Evolutionary conservation across 2,329 filamentous ascomycete genomes (phyloP).

Genomic region (Bipolaris victoriae): DNA sequence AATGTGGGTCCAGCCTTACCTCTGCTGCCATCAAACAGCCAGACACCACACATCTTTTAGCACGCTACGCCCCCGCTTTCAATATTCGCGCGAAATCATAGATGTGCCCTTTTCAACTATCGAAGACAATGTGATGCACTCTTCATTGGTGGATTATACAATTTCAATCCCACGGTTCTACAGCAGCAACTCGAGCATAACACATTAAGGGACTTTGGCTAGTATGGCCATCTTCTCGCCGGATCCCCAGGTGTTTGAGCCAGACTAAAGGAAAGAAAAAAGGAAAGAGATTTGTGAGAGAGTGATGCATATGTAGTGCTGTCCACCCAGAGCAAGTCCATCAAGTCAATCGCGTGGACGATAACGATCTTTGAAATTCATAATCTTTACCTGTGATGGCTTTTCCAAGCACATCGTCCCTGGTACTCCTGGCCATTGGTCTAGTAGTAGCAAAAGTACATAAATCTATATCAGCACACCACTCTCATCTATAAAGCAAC

Average conservation of each 20-base stretch:
- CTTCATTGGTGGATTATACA: neutral
- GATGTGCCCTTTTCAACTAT: neutral
- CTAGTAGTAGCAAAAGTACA: slow-evolving; percentile 8
- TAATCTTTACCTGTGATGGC: neutral
- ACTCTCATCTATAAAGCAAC: neutral
- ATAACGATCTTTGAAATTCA: neutral
- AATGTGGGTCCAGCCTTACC: neutral
- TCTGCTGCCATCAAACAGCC: neutral
- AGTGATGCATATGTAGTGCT: slow-evolving; percentile 1
- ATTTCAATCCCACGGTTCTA: neutral
- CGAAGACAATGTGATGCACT: neutral
- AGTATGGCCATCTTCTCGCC: neutral
- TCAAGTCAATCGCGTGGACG: neutral
- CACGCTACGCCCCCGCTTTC: neutral
- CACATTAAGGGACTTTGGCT: neutral
- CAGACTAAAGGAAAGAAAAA: neutral
- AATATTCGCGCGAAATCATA: neutral
- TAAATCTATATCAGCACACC: neutral
- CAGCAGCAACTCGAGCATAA: neutral
- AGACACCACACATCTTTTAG: neutral
- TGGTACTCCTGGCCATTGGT: neutral
- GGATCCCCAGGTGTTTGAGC: neutral
- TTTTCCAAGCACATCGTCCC: neutral
- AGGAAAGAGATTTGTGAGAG: neutral
- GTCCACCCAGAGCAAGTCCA: neutral